phyloP scores from a whole-genome alignment of 441 rosid genomes.

The Brassica hybrid region DNA sequence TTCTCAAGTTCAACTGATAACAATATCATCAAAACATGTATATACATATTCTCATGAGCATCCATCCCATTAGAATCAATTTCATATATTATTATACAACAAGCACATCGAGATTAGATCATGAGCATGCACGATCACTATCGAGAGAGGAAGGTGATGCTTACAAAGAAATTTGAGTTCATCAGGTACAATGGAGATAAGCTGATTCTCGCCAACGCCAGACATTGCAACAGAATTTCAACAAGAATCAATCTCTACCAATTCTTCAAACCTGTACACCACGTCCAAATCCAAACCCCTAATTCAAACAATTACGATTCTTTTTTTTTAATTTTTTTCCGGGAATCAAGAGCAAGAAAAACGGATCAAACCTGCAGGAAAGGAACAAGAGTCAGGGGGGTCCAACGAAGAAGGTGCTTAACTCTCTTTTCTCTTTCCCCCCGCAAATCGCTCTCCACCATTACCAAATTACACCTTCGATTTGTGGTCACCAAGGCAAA shows the following conservation, averaged over 20 bases:
- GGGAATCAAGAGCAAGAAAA: background rate
- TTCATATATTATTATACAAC: conserved; percentile 11
- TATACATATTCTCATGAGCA: conserved; percentile 14
- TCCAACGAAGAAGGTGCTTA: background rate
- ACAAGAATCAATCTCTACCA: conserved; percentile 26
- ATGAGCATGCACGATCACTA: conserved; percentile 22
- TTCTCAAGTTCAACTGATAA: conserved; percentile 87
- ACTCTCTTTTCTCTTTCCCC: conserved; percentile 11
- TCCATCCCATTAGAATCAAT: background rate
- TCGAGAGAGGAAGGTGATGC: conserved; percentile 28
- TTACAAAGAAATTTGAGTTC: conserved; percentile 84
- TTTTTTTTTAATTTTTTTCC: background rate
- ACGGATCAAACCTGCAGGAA: conserved; percentile 34
- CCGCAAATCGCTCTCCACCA: conserved; percentile 47
- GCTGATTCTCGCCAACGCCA: conserved; percentile 65
- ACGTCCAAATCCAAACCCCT: conserved; percentile 17
- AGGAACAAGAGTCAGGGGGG: conserved; percentile 46
- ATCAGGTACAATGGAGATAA: conserved; percentile 90
- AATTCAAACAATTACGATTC: conserved; percentile 15
- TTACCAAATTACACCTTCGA: conserved; percentile 30
- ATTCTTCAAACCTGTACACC: conserved; percentile 24
- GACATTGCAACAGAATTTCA: conserved; percentile 51
- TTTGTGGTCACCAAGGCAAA: conserved; percentile 2
- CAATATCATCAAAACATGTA: background rate
- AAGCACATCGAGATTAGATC: conserved; percentile 3